phyloP scores from a whole-genome alignment of 1,284 basidiomycete genomes.

The Mycena sp. region DNA sequence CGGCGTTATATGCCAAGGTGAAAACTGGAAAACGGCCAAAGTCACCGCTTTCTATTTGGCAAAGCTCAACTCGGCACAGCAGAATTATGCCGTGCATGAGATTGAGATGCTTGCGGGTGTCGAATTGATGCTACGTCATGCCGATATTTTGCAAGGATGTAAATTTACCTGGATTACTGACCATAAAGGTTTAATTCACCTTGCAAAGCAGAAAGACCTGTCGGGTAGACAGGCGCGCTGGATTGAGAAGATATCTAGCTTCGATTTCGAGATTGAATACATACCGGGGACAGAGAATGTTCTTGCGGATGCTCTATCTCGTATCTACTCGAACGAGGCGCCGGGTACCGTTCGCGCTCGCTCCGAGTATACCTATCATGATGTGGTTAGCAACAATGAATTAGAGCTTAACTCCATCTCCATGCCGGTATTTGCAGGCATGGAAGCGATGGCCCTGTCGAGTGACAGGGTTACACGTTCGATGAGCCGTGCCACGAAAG shows the following conservation, averaged over 20 bases:
- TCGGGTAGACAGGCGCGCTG: slow-evolving; percentile 39
- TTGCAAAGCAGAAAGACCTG: slow-evolving; percentile 31
- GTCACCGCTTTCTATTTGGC: slow-evolving; percentile 16
- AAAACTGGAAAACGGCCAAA: not conserved
- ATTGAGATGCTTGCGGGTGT: too few relatives aligned
- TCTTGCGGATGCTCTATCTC: slow-evolving; percentile 10
- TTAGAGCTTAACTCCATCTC: not conserved
- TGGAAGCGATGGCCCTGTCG: slow-evolving; percentile 17
- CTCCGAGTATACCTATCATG: slow-evolving; percentile 25
- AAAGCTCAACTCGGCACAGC: too few relatives aligned
- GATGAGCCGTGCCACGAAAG: not conserved
- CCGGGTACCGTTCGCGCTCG: slow-evolving; percentile 27
- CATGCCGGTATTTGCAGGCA: slow-evolving; percentile 24
- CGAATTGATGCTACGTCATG: too few relatives aligned
- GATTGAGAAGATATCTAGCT: slow-evolving; percentile 36
- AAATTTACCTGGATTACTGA: slow-evolving; percentile 39
- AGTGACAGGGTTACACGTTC: not conserved
- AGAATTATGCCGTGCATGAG: too few relatives aligned
- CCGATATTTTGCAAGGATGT: slow-evolving; percentile 19
- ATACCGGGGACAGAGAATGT: slow-evolving; percentile 28
- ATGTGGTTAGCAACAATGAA: not conserved
- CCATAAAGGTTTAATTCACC: slow-evolving; percentile 35
- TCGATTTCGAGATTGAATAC: slow-evolving; percentile 30
- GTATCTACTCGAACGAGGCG: slow-evolving; percentile 24
- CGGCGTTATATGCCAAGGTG: not conserved